Evolutionary conservation across 352 stramenopile genomes (phyloP).

Genomic region (Globisporangium middletonii): DNA sequence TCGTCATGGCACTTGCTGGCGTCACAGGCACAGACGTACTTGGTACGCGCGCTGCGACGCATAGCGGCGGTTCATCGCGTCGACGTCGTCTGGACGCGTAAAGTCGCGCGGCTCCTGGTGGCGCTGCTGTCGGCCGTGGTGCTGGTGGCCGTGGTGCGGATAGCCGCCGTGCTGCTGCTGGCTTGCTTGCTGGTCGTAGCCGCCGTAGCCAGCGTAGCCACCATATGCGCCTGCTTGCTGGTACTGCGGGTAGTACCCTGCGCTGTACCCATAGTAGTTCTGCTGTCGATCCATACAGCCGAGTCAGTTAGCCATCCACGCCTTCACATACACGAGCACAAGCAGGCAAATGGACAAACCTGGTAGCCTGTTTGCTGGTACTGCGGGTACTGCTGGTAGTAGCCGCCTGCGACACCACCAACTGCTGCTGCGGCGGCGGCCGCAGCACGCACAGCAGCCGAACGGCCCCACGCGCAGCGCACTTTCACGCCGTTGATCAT

Average conservation of each 20-base stretch:
- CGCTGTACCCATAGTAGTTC: conserved; percentile 60
- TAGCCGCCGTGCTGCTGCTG: conserved; percentile 34
- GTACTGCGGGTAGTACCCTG: conserved; percentile 55
- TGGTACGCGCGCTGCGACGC: conserved; percentile 74
- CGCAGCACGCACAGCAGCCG: conserved; percentile 44
- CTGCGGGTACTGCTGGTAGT: conserved; percentile 46
- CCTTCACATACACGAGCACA: not conserved
- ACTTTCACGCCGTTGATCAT: conserved; percentile 78
- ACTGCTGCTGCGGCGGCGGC: conserved; percentile 11
- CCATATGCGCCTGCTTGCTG: conserved; percentile 26
- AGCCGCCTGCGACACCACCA: conserved; percentile 18
- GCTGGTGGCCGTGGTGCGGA: conserved; percentile 23
- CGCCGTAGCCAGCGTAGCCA: conserved; percentile 40
- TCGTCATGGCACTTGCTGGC: not conserved
- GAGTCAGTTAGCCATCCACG: not conserved
- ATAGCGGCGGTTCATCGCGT: conserved; percentile 76
- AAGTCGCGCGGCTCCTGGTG: conserved; percentile 62
- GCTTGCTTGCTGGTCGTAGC: conserved; percentile 37
- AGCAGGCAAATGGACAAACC: conserved; percentile 8
- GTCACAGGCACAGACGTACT: conserved; percentile 24
- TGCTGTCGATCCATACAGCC: conserved; percentile 9
- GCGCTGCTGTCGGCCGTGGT: conserved; percentile 21
- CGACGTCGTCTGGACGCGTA: conserved; percentile 63
- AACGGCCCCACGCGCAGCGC: conserved; percentile 85
- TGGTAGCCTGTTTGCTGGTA: conserved; percentile 34